A percentile compares a stretch with the other conserved stretches of the same genome.
phyloP scores from a whole-genome alignment of 768 basidiomycete genomes.

The Leucosporidium yakuticum region DNA sequence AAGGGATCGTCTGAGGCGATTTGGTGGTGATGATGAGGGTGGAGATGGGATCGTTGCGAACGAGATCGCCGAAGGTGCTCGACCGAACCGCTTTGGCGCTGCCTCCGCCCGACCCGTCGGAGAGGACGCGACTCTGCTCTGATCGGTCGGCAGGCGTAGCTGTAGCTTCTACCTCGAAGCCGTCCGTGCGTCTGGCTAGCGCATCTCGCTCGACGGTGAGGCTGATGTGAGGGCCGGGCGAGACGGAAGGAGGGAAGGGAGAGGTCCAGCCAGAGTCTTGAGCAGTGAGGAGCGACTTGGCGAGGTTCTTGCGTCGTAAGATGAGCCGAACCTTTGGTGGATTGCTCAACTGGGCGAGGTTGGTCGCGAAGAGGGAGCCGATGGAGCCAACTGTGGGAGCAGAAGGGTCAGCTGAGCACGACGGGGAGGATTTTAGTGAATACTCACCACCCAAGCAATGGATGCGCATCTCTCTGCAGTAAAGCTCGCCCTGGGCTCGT shows the following conservation, averaged over 20 bases:
- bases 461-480: slow-evolving; percentile 23
- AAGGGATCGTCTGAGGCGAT: slow-evolving; percentile 58
- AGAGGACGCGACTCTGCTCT: background rate
- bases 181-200: slow-evolving; percentile 15
- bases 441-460: slow-evolving; percentile 25
- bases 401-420: slow-evolving; percentile 42
- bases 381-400: slow-evolving; percentile 71
- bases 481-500: too few relatives aligned
- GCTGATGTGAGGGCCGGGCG: slow-evolving; percentile 9
- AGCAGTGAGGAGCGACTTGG: slow-evolving; percentile 34
- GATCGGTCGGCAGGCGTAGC: slow-evolving; percentile 14
- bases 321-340: slow-evolving; percentile 59
- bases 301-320: slow-evolving; percentile 52
- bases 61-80: slow-evolving; percentile 30
- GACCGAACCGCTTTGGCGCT: slow-evolving; percentile 9
- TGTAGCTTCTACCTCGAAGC: slow-evolving; percentile 38
- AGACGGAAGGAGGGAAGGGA: background rate
- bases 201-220: slow-evolving; percentile 38
- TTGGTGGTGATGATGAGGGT: slow-evolving; percentile 79
- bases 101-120: background rate
- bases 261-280: background rate
- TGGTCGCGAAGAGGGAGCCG: slow-evolving; percentile 72
- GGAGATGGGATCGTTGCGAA: slow-evolving; percentile 51
- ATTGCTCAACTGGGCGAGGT: slow-evolving; percentile 58
- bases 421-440: background rate